Percentiles rank a stretch among this genome's conserved stretches.
Evolutionary conservation across 2,329 filamentous ascomycete species (phyloP).

Genomic region (Ophiocordyceps camponoti-floridani): DNA sequence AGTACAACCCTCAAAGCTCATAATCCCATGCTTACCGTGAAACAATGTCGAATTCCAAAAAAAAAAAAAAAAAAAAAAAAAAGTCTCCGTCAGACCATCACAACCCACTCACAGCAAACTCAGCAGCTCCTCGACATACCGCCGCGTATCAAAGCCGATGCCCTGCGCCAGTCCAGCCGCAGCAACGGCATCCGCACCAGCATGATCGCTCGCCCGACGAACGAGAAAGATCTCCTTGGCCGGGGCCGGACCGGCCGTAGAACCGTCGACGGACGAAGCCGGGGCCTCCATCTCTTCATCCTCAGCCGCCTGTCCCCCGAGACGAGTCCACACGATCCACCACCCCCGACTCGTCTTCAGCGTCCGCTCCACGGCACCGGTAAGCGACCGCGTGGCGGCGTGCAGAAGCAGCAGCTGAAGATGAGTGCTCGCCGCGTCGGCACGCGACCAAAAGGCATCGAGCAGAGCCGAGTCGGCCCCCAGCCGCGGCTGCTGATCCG

Average conservation of each 20-base stretch:
- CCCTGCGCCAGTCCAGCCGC: conserved; percentile 48
- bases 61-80: too few species aligned
- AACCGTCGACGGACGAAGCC: too few species aligned
- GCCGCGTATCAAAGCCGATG: conserved; percentile 59
- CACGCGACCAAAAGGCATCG: conserved; percentile 31
- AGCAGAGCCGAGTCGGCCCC: conserved; percentile 1
- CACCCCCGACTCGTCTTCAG: conserved; percentile 49
- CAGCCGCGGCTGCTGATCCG: conserved; percentile 20
- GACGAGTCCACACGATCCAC: conserved; percentile 51
- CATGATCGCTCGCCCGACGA: conserved; percentile 39
- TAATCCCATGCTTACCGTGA: too few species aligned
- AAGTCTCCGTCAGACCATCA: too few species aligned
- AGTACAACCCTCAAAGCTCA: too few species aligned
- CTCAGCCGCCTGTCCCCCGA: conserved; percentile 19
- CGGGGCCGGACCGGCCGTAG: too few species aligned
- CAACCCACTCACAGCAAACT: conserved; percentile 32
- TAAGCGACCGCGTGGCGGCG: conserved; percentile 19
- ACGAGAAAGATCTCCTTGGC: conserved; percentile 45
- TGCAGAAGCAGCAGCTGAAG: conserved; percentile 43
- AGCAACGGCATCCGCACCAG: conserved; percentile 29
- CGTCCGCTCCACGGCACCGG: conserved; percentile 37
- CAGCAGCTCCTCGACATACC: conserved; percentile 56
- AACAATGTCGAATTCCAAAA: too few species aligned
- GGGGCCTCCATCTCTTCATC: neutral
- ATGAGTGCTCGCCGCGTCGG: conserved; percentile 47